phyloP scores from a whole-genome alignment of 139 green algal species.

The Dunaliella sp. region DNA sequence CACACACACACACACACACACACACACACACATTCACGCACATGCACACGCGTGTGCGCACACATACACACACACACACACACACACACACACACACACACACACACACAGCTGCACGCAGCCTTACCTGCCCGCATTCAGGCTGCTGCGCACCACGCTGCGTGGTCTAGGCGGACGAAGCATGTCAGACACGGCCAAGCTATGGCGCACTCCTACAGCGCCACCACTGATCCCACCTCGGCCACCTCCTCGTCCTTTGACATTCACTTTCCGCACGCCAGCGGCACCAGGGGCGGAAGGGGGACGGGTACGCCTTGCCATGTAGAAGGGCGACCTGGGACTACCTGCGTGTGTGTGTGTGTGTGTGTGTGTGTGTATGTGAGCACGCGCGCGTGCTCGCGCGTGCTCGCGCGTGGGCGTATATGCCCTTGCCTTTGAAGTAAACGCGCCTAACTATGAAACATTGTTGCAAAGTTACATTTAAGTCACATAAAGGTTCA shows the following conservation, averaged over 20 bases:
- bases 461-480: too few relatives aligned
- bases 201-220: neutral
- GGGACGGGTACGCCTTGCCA: neutral
- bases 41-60: too few relatives aligned
- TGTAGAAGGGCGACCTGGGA: neutral
- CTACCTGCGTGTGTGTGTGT: neutral
- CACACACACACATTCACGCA: too few relatives aligned
- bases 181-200: neutral
- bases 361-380: too few relatives aligned
- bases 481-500: too few relatives aligned
- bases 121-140: neutral
- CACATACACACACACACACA: too few relatives aligned
- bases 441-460: too few relatives aligned
- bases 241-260: neutral
- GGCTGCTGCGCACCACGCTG: neutral
- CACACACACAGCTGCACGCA: neutral
- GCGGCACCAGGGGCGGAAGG: neutral
- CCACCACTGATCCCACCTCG: neutral
- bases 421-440: too few relatives aligned
- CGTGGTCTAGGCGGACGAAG: neutral
- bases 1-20: too few relatives aligned
- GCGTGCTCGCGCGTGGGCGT: too few relatives aligned
- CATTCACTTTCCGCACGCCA: neutral
- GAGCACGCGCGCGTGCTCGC: too few relatives aligned
- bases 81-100: too few relatives aligned